Evolutionary conservation across 192 early-diverging fungal genomes (phyloP).

Genomic region (Coemansia sp.): DNA sequence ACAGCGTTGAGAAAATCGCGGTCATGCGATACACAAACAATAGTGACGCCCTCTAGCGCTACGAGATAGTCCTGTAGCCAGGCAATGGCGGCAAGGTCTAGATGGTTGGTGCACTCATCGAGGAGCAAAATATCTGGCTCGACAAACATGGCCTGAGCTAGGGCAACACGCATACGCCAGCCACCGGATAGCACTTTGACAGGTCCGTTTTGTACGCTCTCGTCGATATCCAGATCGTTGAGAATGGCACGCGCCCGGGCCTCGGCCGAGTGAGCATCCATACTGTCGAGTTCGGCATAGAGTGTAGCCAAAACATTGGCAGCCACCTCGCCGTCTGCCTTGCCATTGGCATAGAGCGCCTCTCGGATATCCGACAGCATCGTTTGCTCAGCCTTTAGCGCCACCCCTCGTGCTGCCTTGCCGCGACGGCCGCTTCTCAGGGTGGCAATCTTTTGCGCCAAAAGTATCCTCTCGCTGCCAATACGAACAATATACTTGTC

Average conservation of each 20-base stretch:
- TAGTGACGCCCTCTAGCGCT: constrained; percentile 65
- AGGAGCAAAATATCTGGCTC: constrained; percentile 82
- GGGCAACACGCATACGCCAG: constrained; percentile 87
- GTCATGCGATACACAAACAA: constrained; percentile 91
- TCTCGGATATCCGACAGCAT: constrained; percentile 28
- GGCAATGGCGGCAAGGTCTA: constrained; percentile 90
- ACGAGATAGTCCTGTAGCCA: constrained; percentile 85
- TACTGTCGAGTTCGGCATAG: constrained; percentile 63
- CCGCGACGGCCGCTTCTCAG: constrained; percentile 72
- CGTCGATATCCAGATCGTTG: constrained; percentile 73
- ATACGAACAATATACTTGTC: constrained; percentile 56
- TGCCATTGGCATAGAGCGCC: constrained; percentile 34
- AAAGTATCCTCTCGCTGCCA: constrained; percentile 36
- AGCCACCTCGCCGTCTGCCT: constrained; percentile 50
- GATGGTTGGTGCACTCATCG: constrained; percentile 90
- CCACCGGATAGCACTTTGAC: constrained; percentile 76
- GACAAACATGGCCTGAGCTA: constrained; percentile 84
- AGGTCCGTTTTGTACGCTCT: constrained; percentile 63
- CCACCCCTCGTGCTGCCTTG: constrained; percentile 61
- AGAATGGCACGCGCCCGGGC: constrained; percentile 74
- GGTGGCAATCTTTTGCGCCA: constrained; percentile 64
- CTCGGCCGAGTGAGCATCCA: constrained; percentile 68
- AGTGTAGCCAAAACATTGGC: constrained; percentile 64
- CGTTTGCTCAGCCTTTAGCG: constrained; percentile 57
- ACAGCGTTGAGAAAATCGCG: constrained; percentile 84